Evolutionary conservation across 192 early-diverging fungal genomes (phyloP).

Genomic region (Backusella mclennaniae): DNA sequence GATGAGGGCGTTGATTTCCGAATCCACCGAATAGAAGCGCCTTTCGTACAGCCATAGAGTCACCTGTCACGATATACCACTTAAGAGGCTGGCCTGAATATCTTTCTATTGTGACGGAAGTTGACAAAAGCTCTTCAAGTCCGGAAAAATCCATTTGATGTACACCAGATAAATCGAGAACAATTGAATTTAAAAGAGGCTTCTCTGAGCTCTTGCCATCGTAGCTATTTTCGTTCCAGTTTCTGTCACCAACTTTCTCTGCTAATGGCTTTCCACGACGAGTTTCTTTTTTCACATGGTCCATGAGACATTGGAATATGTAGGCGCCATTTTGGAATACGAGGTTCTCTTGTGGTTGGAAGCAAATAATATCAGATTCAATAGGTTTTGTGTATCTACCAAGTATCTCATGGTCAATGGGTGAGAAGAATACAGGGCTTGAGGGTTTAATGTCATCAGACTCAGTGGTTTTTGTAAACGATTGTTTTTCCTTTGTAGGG

Average conservation of each 20-base stretch:
- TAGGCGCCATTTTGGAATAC: constrained; percentile 70
- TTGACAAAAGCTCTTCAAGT: constrained; percentile 70
- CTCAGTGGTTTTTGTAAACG: neutral
- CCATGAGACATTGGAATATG: constrained; percentile 50
- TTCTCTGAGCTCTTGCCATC: constrained; percentile 34
- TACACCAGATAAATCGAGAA: constrained; percentile 82
- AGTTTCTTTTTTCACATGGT: constrained; percentile 27
- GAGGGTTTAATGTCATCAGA: neutral
- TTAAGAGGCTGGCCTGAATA: constrained; percentile 16
- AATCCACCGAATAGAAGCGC: constrained; percentile 25
- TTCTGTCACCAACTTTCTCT: constrained; percentile 11
- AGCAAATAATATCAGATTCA: constrained; percentile 66
- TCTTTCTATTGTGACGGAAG: constrained; percentile 35
- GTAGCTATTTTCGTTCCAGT: constrained; percentile 38
- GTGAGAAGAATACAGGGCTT: constrained; percentile 24
- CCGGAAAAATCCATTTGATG: constrained; percentile 82
- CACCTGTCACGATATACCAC: constrained; percentile 21
- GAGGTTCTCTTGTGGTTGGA: constrained; percentile 62
- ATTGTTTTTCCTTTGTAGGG: neutral
- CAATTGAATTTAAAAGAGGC: constrained; percentile 62
- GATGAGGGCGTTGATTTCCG: constrained; percentile 19
- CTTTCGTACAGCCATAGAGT: constrained; percentile 20
- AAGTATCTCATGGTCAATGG: constrained; percentile 22
- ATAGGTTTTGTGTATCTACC: neutral
- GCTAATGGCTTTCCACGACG: constrained; percentile 16